A percentile compares a stretch with the other conserved stretches of the same genome.
These are phyloP conservation scores for Ceriops decandra DNA, from an alignment of 345 rosid species.

Conservation along the genomic window DNA sequence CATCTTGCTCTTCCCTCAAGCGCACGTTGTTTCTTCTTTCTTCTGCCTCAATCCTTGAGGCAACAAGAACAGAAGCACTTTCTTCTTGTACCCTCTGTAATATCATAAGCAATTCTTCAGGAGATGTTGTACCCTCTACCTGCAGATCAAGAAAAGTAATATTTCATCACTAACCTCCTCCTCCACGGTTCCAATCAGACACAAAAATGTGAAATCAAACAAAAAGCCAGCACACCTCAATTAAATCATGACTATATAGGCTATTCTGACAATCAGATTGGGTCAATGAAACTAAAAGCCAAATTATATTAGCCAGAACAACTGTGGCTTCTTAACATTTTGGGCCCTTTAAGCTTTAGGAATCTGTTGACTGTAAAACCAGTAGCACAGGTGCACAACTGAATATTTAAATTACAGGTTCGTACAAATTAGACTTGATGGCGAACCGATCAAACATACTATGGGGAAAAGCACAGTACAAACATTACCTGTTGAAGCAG, in stretches of 20 bases:
- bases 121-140: slow-evolving; percentile 91
- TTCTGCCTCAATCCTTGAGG: slow-evolving; percentile 90
- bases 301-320: neutral
- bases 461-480: too few relatives aligned
- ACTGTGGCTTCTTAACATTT: neutral
- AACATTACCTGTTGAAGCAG: slow-evolving; percentile 78
- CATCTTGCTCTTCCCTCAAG: slow-evolving; percentile 97
- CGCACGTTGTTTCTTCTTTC: slow-evolving; percentile 79
- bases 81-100: slow-evolving; percentile 94
- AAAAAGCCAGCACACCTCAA: too few relatives aligned
- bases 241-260: too few relatives aligned
- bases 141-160: slow-evolving; percentile 24
- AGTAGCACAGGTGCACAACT: neutral
- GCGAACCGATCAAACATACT: too few relatives aligned
- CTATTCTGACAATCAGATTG: too few relatives aligned
- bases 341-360: neutral
- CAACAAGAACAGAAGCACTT: slow-evolving; percentile 77
- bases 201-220: too few relatives aligned
- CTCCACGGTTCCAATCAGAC: too few relatives aligned
- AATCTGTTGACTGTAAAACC: neutral
- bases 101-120: slow-evolving; percentile 66
- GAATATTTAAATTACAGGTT: too few relatives aligned
- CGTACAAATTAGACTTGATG: too few relatives aligned
- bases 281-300: too few relatives aligned
- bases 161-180: neutral